Conservation (phyloP, 495 filamentous ascomycete genomes). For the Penicillium ochrochloron region DNA sequence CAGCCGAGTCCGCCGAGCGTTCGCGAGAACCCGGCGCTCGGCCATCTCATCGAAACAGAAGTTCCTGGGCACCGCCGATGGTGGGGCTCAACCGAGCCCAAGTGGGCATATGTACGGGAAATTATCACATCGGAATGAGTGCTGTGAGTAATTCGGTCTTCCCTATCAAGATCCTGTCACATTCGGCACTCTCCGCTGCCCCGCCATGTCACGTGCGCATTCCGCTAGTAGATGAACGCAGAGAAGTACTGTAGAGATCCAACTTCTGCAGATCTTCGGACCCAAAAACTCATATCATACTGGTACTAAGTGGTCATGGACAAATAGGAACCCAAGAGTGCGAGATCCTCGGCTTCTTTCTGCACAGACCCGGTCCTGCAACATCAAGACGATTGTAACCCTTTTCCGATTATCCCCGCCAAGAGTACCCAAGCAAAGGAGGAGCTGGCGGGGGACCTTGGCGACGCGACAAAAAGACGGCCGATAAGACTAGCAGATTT, state of each 20-base stretch:
- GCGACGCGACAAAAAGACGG: slow-evolving; percentile 13
- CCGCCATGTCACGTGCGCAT: slow-evolving; percentile 30
- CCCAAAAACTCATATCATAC: not conserved
- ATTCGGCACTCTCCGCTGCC: slow-evolving; percentile 27
- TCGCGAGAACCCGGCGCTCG: slow-evolving; percentile 11
- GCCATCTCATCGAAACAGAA: slow-evolving; percentile 5
- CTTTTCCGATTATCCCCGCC: slow-evolving; percentile 1
- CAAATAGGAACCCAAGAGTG: not conserved
- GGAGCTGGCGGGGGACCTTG: slow-evolving; percentile 14
- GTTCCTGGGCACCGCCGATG: not conserved
- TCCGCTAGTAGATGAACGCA: not conserved
- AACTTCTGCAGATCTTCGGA: not conserved
- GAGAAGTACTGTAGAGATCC: not conserved
- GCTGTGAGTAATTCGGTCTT: slow-evolving; percentile 20
- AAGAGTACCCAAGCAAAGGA: slow-evolving; percentile 16
- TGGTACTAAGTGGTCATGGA: not conserved
- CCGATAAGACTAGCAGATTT: slow-evolving; percentile 18
- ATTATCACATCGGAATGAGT: slow-evolving; percentile 27
- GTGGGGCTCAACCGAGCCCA: slow-evolving; percentile 4
- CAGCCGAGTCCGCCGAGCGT: slow-evolving; percentile 18
- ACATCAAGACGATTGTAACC: not conserved
- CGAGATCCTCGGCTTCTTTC: not conserved
- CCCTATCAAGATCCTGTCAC: not conserved
- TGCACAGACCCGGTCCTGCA: not conserved
- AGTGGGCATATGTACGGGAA: not conserved